Evolutionary conservation across 768 basidiomycete genomes (phyloP).

Genomic region (Agaricus subrufescens): DNA sequence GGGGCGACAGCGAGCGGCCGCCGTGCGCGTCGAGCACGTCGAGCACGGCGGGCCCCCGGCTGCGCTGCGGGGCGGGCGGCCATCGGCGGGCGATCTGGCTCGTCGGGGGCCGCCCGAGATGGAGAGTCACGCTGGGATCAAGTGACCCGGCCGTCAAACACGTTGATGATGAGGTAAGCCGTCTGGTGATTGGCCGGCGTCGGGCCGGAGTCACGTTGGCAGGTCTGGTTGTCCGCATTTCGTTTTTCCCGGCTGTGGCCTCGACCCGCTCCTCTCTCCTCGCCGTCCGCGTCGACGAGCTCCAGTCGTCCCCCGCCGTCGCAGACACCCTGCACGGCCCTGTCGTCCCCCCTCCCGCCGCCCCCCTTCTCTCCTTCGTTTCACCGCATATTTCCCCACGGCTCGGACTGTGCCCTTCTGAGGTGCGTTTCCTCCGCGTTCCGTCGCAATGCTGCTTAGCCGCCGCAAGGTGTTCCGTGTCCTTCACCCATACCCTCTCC

Average conservation of each 20-base stretch:
- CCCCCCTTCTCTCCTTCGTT: too few relatives aligned
- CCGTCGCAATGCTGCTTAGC: background rate
- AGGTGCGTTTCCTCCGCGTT: background rate
- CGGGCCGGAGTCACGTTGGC: constrained; percentile 11
- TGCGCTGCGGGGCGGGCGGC: too few relatives aligned
- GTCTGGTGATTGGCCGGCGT: constrained; percentile 10
- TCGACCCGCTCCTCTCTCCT: background rate
- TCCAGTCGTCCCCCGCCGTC: background rate
- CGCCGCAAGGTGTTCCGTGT: background rate
- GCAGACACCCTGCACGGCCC: background rate
- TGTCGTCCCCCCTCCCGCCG: background rate
- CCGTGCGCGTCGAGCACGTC: too few relatives aligned
- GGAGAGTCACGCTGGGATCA: constrained; percentile 3
- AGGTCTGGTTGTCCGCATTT: constrained; percentile 1
- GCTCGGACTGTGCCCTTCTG: background rate
- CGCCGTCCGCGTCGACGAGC: constrained; percentile 2
- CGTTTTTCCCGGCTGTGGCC: constrained; percentile 2
- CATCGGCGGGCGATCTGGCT: background rate
- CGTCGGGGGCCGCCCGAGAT: background rate
- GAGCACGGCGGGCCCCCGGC: too few relatives aligned
- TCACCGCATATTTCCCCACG: constrained; percentile 1
- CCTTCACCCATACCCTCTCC: constrained; percentile 17
- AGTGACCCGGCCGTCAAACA: constrained; percentile 6
- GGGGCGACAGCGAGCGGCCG: background rate
- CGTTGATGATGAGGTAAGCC: background rate